A percentile compares a stretch with the other conserved stretches of the same genome.
phyloP scores from a whole-genome alignment of 2,329 filamentous ascomycete genomes.

The Trichoderma gracile region DNA sequence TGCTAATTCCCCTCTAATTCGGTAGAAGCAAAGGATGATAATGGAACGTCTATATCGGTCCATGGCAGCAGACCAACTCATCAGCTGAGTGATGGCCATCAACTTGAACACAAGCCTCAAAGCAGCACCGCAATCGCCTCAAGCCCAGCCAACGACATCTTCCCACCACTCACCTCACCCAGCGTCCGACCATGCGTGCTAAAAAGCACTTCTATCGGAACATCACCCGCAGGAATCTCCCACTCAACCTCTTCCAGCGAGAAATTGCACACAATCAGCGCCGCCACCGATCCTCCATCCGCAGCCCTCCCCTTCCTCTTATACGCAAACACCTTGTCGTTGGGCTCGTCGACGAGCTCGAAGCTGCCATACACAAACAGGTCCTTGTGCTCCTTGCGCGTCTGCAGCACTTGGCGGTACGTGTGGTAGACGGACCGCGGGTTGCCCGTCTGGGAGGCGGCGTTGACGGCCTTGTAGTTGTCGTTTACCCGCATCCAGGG shows the following conservation, averaged over 20 bases:
- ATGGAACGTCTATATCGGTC: too few species aligned
- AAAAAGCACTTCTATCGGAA: slow-evolving; percentile 39
- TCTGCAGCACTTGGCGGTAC: slow-evolving; percentile 59
- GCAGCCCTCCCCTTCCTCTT: slow-evolving; percentile 38
- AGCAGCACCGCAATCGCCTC: slow-evolving; percentile 42
- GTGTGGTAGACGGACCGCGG: slow-evolving; percentile 57
- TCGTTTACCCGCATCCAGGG: slow-evolving; percentile 74
- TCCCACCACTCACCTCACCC: slow-evolving; percentile 33
- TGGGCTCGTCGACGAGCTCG: slow-evolving; percentile 40
- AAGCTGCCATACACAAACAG: slow-evolving; percentile 67
- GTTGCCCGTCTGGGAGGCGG: slow-evolving; percentile 52
- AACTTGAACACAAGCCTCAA: background rate
- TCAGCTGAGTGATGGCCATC: background rate
- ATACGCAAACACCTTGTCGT: slow-evolving; percentile 44
- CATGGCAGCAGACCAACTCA: too few species aligned
- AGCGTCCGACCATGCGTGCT: slow-evolving; percentile 37
- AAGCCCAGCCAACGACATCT: slow-evolving; percentile 40
- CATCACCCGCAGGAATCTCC: slow-evolving; percentile 30
- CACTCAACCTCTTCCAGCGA: slow-evolving; percentile 38
- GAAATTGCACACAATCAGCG: slow-evolving; percentile 45
- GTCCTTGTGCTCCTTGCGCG: slow-evolving; percentile 62
- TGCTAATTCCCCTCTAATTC: background rate
- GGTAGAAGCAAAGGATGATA: too few species aligned
- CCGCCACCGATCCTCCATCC: slow-evolving; percentile 37
- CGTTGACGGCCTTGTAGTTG: slow-evolving; percentile 64